Evolutionary conservation across 345 rosid genomes (phyloP), one percentile per base, ranked within the genome.

Genomic region (Heritiera littoralis): DNA sequence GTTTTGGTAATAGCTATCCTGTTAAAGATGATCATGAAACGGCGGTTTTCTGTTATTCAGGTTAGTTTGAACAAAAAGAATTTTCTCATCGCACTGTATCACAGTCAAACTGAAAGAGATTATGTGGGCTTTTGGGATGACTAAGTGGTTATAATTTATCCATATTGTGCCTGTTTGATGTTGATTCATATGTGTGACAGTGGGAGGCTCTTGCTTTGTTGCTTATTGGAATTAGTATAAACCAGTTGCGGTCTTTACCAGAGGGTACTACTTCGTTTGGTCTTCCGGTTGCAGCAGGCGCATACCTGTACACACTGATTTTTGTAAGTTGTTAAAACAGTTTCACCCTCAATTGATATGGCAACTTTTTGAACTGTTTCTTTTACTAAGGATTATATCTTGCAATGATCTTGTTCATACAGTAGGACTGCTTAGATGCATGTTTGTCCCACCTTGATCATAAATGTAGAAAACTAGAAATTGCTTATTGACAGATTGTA

Each of bases 161-260:
- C 66, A n/a, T 56, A 9, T 40, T 60, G 23, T 15, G 13, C 11
- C 12, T 9, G 4, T 43, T 9, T 28, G 68, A 1, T 63, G 82
- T n/a, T 79, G 75, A 52, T 82, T 77, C 23, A 1, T 55, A 48
- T 85, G 83, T 82, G 52, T 84, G 55, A 80, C 89, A 94, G 98
- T 96, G 99, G 98, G 99, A 96, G 83, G 99, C 99, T 81, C 98
- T 96, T 78, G 98, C 98, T 73, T 80, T 96, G 78, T 83, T 96
- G 89, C 97, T 94, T 77, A 96, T 96, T 84, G 99, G 99, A 64
- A 96, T 96, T 60, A 94, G 95, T 84, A 87, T 96, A 83, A 96
- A 96, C 80, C 99, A 96, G 80, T 77, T 96, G 79, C 94, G 91
- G 68, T 89, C 97, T 79, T 82, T 92, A 82, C 98, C 99, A 69